Conservation (phyloP, 2,329 filamentous ascomycete genomes). For the Pleurostoma richardsiae region DNA sequence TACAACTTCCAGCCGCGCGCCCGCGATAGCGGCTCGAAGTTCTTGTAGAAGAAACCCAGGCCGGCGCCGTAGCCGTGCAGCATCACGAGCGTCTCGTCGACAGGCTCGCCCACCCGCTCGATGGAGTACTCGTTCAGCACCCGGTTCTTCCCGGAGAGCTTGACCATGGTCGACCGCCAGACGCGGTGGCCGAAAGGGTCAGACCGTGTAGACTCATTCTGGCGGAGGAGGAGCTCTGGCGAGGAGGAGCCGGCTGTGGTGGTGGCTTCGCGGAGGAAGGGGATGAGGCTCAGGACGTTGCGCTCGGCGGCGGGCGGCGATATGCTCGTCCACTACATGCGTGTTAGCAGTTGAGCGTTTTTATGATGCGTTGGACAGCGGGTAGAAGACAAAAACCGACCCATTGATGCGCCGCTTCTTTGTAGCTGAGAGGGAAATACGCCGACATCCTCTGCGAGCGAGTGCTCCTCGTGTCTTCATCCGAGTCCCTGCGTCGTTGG, state of each 20-base stretch:
- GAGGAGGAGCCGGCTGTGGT: slow-evolving; percentile 36
- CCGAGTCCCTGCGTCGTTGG: not conserved
- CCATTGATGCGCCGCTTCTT: slow-evolving; percentile 90
- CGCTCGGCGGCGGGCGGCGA: slow-evolving; percentile 82
- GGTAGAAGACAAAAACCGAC: slow-evolving; percentile 39
- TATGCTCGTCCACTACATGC: slow-evolving; percentile 71
- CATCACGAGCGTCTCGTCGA: slow-evolving; percentile 87
- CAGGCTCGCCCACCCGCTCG: slow-evolving; percentile 72
- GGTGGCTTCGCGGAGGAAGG: slow-evolving; percentile 73
- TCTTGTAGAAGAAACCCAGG: slow-evolving; percentile 97
- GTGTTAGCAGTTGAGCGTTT: slow-evolving; percentile 6
- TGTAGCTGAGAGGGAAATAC: slow-evolving; percentile 85
- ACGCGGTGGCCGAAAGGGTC: slow-evolving; percentile 81
- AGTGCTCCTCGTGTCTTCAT: not conserved
- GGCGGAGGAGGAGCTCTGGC: slow-evolving; percentile 21
- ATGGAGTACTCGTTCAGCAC: slow-evolving; percentile 91
- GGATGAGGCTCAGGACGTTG: slow-evolving; percentile 79
- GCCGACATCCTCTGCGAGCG: slow-evolving; percentile 14
- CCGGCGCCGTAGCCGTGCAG: slow-evolving; percentile 95
- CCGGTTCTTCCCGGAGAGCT: slow-evolving; percentile 78
- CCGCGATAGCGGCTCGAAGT: slow-evolving; percentile 83
- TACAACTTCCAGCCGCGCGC: slow-evolving; percentile 81
- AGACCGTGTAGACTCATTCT: slow-evolving; percentile 39
- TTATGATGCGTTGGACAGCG: not conserved
- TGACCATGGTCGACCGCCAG: slow-evolving; percentile 83